phyloP scores from a whole-genome alignment of 176 grass and related monocot genomes.

The Alloteropsis semialata region DNA sequence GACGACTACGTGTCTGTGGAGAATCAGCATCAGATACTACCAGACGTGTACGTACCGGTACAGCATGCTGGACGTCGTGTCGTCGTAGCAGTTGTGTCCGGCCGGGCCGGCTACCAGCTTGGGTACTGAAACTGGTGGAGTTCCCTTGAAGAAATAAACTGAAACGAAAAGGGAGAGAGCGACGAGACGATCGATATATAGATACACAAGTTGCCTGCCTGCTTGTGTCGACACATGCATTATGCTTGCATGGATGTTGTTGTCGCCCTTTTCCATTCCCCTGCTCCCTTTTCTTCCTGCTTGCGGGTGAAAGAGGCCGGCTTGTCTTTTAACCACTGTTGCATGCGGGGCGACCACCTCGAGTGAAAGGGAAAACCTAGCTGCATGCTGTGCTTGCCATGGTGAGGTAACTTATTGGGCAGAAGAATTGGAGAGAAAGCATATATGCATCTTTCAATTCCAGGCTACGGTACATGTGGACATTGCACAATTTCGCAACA shows the following conservation, averaged over 20 bases:
- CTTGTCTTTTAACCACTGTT: conserved; percentile 37
- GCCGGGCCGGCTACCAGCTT: not conserved
- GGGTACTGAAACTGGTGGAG: conserved; percentile 32
- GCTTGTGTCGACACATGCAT: not conserved
- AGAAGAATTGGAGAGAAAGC: conserved; percentile 18
- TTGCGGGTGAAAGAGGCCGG: conserved; percentile 20
- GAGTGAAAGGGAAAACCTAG: conserved; percentile 36
- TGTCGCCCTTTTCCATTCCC: not conserved
- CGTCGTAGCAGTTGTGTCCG: conserved; percentile 11
- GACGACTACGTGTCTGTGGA: not conserved
- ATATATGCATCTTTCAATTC: not conserved
- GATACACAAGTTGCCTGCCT: no score
- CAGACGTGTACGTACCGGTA: not conserved
- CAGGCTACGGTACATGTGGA: not conserved
- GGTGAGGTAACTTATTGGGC: not conserved
- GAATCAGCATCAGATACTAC: not conserved
- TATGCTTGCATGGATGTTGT: not conserved
- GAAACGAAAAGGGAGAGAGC: not conserved
- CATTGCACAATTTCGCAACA: not conserved
- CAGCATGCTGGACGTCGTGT: not conserved
- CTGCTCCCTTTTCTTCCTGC: not conserved
- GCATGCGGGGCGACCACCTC: not conserved
- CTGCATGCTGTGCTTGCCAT: conserved; percentile 6
- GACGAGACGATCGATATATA: not conserved
- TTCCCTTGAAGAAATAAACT: conserved; percentile 49